Conservation (phyloP, 2,329 filamentous ascomycete genomes). For the Coniosporium tulheliwenetii region DNA sequence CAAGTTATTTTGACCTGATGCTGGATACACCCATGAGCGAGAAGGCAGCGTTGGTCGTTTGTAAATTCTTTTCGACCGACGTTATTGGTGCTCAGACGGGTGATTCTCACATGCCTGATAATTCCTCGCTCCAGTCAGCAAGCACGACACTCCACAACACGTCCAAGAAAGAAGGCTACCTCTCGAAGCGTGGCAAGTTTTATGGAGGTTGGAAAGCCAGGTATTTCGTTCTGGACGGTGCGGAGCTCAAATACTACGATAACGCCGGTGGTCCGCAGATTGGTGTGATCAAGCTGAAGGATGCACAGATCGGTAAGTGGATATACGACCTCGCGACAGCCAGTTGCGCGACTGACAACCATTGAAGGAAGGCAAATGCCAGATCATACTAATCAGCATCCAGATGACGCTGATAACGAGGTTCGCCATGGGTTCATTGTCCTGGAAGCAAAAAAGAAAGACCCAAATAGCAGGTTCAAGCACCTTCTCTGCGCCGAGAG, state of each 20-base stretch:
- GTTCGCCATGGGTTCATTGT: conserved; percentile 95
- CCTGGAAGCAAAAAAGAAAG: conserved; percentile 90
- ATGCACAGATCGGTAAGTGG: conserved; percentile 89
- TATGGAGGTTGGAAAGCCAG: conserved; percentile 96
- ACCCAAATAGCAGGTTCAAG: conserved; percentile 71
- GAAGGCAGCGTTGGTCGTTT: conserved; percentile 62
- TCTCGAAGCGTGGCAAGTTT: conserved; percentile 95
- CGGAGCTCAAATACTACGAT: conserved; percentile 78
- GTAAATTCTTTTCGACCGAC: conserved; percentile 65
- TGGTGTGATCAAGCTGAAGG: conserved; percentile 81
- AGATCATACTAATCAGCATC: too few species aligned
- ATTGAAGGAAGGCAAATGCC: conserved; percentile 25
- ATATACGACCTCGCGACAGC: conserved; percentile 36
- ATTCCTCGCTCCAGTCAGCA: conserved; percentile 20
- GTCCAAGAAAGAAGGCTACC: conserved; percentile 62
- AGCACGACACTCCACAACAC: conserved; percentile 1
- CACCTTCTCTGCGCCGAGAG: conserved; percentile 95
- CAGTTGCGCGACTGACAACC: conserved; percentile 42
- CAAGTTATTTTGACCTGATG: conserved; percentile 72
- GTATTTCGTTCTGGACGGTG: conserved; percentile 54
- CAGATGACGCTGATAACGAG: conserved; percentile 74
- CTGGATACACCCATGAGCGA: conserved; percentile 72
- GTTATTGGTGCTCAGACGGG: conserved; percentile 39
- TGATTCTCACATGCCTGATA: conserved; percentile 9
- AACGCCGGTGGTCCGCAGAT: conserved; percentile 77